Base-by-base conservation (phyloP, 202 grass and related monocot species). In the Schoenoplectus triqueter region DNA sequence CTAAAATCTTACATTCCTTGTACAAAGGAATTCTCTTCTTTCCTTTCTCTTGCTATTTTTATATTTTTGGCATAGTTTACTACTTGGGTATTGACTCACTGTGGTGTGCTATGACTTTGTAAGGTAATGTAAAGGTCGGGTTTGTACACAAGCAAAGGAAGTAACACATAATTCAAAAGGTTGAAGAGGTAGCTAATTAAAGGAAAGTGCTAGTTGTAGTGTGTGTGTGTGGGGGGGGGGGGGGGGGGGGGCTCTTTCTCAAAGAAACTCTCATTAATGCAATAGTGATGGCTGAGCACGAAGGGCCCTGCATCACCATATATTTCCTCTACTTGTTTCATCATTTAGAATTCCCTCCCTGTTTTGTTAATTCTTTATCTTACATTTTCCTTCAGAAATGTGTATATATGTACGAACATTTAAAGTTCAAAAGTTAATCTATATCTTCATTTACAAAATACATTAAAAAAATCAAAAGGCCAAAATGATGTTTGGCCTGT, bases 1-100 rank as follows among this genome's bases (percentile, higher is more conserved):
- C 81, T 59, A 70, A 70, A 22, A 71, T 83, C 49, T 83, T 83
- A 83, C 66, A 83, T 83, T 83, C 65, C 64, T 83, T 69, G 80
- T 83, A 83, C 80, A 9, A 83, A 55, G n/a, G 63, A 41, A 60
- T 42, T 47, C 2, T 83, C 67, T 57, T 20, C 78, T 81, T 83
- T 83, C 81, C 81, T 70, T 83, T 71, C 65, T 69, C 45, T 83
- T 39, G 81, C 65, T 70, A 70, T 41, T 69, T 83, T 56, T 68
- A 42, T 15, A 73, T 52, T 82, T 82, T 67, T 82, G 51, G 80
- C 62, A 82, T 50, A 52, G 80, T 82, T 82, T 82, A 31, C 80
- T 39, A 46, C 64, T 21, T 82, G 13, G 80, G 80, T 20, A 62
- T 82, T 39, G 18, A 82, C 64, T 82, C 61, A 78, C 80, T 82